Base-by-base conservation (phyloP, 495 filamentous ascomycete genomes). In the Neurospora tetrasperma region DNA sequence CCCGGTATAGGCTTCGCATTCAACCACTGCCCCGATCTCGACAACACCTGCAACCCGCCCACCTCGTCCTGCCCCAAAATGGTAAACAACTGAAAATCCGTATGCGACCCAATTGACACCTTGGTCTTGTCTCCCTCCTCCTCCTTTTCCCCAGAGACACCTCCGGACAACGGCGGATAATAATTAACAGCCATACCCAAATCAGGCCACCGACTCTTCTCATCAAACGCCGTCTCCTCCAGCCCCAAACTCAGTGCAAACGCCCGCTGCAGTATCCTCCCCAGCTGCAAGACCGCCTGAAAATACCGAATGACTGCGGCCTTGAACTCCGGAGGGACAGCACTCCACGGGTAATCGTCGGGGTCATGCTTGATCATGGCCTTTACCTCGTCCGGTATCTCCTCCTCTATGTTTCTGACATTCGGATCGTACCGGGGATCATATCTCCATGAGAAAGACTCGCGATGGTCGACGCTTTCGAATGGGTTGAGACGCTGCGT, bases 31-130 rank as follows among this genome's bases (percentile, higher is more conserved):
- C 87, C 87, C 16, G 82, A 75, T n/a, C 78, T 79, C 27, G 82
- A 85, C 18, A 88, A 71, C 0, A 89, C 87, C 76, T 90, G 86
- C 42, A 90, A 73, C 0, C 88, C 88, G 0, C 86, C 87, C 14
- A 76, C 79, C 43, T 79, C 80, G 74, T 89, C 85, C 73, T 90
- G 88, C 77, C 84, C 88, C 1, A 90, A 77, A 1, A 90, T 79
- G 0, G 89, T 90, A 68, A 89, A 85, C 70, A 87, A 85, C 69
- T 88, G 87, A n/a, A 90, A 86, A 74, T 90, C 88, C 0, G 88
- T 90, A 70, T 90, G 89, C 7, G 84, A 87, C 68, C 88, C 88
- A n/a, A 89, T 81, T 9, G 79, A 80, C 4, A 82, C 78, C 46
- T 74, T 68, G 2, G 38, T 42, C 35, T 75, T 20, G 4, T 54